Base-by-base conservation (phyloP, 2,329 filamentous ascomycete genomes). In the Exophiala spinifera region DNA sequence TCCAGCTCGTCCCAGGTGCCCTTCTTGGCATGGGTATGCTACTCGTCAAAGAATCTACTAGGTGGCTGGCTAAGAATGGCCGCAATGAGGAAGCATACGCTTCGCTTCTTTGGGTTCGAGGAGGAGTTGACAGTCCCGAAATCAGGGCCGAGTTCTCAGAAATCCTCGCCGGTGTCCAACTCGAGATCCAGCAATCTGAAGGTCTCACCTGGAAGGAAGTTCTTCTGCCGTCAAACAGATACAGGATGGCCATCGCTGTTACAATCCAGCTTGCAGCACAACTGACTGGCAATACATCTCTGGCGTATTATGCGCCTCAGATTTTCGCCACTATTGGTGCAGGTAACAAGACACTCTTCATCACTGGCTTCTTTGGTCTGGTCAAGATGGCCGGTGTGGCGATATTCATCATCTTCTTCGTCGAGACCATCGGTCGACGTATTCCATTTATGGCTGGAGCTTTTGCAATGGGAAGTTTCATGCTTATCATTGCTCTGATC, bases 321-420 rank as follows among this genome's bases (percentile, higher is more conserved):
- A 75, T 80, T 37, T 80, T 80, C 65, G 67, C 69, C 13, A 70
- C 76, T 2, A 75, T 80, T 8, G 77, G 77, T 3, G 76, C 76
- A 4, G 76, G 76, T 3, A 65, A 72, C 39, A 68, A 74, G n/a
- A 67, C 70, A 25, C 73, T 78, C 36, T 68, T 80, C 6, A 71
- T 80, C 48, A 79, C 75, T 1, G 78, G 77, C 8, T 78, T 80
- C 65, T 80, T 81, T 40, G 77, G 78, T 2, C 66, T 79, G 6
- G 74, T 78, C 55, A 80, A 80, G 64, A 74, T 80, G 20, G 67
- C 77, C 0, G 74, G 76, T 3, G 76, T 76, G 40, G 53, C 69
- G 10, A 69, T 72, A 55, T 79, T 79, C 63, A 69, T 78, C 8
- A 62, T 78, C 13, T 77, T 75, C 59, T 66, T 79, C 14, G 71